Evolutionary conservation across 2,329 filamentous ascomycete genomes (phyloP), one percentile per base, ranked within the genome.

Genomic region (Diaporthe velutina): DNA sequence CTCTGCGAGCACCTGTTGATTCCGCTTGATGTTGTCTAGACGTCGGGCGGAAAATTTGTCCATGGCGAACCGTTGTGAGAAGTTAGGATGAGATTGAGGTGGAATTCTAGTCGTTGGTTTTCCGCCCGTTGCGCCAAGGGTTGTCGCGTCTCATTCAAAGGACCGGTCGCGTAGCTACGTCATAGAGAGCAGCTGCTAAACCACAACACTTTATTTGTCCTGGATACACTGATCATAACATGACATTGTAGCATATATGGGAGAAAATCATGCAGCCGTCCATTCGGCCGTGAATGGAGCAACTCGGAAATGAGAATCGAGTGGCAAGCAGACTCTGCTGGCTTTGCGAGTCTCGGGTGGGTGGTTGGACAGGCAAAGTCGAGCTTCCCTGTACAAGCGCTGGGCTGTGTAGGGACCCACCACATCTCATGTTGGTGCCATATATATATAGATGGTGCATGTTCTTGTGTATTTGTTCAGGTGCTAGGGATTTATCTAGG

Each of bases 1-100:
- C 52, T 86, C 83, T 64, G 83, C 83, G 4, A 90, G 80, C 1
- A 89, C 82, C 12, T 82, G 84, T 77, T 87, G 82, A 77, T 90
- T 90, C 13, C 85, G 83, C 75, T 84, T 84, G 77, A 90, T 88
- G 76, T 89, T 89, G 19, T 83, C 84, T 10, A 83, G 81, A 3
- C 88, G 83, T 28, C 84, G 82, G 2, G 83, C 82, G 77, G 89
- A 87, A 77, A 89, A 87, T 58, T 81, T 83, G 54, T 33, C 45
- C 60, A 74, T 75, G 40, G 52, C 61, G 72, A 40, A 6, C 1
- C 10, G 15, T 30, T 30, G 3, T 17, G 33, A 15, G 6, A 61
- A 4, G 15, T 1, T 22, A 12, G 33, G 12, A n/a, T 8, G 28
- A 10, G 10, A 17, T 7, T 33, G 17, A n/a, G 15, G 22, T 6